phyloP scores from a whole-genome alignment of 768 basidiomycete species.

The Cystobasidium tubakii region DNA sequence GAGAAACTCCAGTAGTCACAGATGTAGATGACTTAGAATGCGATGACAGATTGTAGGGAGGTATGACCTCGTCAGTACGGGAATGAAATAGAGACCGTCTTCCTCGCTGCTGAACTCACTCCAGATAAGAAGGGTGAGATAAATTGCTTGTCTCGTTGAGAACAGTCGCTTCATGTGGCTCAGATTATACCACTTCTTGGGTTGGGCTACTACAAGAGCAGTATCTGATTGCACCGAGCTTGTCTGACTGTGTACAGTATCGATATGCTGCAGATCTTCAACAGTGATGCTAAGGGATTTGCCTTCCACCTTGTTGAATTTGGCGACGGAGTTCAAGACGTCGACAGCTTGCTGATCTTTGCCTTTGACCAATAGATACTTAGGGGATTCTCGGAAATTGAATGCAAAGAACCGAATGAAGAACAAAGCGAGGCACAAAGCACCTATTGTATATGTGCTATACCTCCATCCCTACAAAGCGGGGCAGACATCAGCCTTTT shows the following conservation, averaged over 20 bases:
- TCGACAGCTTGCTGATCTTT: constrained; percentile 50
- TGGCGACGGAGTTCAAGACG: constrained; percentile 50
- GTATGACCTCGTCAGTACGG: too few relatives aligned
- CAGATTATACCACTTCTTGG: constrained; percentile 40
- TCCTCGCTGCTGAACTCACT: constrained; percentile 5
- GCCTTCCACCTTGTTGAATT: constrained; percentile 50
- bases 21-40: constrained; percentile 45
- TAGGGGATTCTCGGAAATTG: constrained; percentile 51
- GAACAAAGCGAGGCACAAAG: constrained; percentile 50
- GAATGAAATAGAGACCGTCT: background rate
- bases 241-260: constrained; percentile 35
- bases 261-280: constrained; percentile 47
- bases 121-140: constrained; percentile 47
- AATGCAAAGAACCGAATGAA: constrained; percentile 50
- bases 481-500: background rate
- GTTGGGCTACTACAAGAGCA: background rate
- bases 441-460: constrained; percentile 48
- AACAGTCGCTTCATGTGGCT: constrained; percentile 50
- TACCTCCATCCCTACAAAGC: constrained; percentile 51
- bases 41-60: background rate
- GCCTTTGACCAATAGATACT: constrained; percentile 51
- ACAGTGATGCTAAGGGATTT: constrained; percentile 49
- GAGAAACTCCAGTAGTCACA: constrained; percentile 48
- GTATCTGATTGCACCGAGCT: background rate
- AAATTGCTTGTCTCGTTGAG: constrained; percentile 46